Base-by-base conservation (phyloP, 2,329 filamentous ascomycete genomes). In the Sporothrix mexicana region DNA sequence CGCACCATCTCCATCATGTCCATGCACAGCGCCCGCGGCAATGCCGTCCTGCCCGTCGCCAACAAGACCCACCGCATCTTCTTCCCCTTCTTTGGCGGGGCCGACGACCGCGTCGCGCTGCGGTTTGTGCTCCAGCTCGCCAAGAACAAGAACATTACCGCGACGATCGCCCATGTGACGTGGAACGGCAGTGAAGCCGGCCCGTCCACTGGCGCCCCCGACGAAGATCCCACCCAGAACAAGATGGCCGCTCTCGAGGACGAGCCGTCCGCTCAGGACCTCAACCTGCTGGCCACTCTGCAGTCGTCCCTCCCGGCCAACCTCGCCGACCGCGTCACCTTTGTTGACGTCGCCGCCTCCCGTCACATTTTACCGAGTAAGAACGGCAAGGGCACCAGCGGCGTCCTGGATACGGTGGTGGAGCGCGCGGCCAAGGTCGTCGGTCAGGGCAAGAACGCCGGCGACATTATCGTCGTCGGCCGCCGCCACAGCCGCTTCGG, bases 41-140 rank as follows among this genome's bases (percentile, higher is more conserved):
- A 88, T 12, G 83, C 86, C 0, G 82, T 87, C 23, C 83, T 87
- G 0, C 89, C 91, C 0, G 85, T 90, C 5, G 84, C 85, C 6
- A 88, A 93, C 77, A 91, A 90, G 74, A 90, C 89, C 49, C 94
- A 97, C 79, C 94, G 95, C 79, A 87, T 98, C 76, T 95, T 97
- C 79, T 85, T 97, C 71, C 92, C 95, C 0, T 98, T 94, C 82
- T 91, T 97, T 73, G 95, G 95, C 20, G 93, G 93, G 9, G 83
- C 85, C 0, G 96, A 99, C 78, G 95, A 98, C 78, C 88, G 90
- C 8, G 88, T 91, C 4, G 95, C 94, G 0, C 85, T 98, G 0
- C 86, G 91, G 0, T 88, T 98, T 30, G 92, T 95, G 2, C 85
- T 98, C 2, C 95, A 98, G 78, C 86, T 99, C 0, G 93, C 91